Base-by-base conservation (phyloP, 345 rosid species). In the Crucihimalaya himalaica region DNA sequence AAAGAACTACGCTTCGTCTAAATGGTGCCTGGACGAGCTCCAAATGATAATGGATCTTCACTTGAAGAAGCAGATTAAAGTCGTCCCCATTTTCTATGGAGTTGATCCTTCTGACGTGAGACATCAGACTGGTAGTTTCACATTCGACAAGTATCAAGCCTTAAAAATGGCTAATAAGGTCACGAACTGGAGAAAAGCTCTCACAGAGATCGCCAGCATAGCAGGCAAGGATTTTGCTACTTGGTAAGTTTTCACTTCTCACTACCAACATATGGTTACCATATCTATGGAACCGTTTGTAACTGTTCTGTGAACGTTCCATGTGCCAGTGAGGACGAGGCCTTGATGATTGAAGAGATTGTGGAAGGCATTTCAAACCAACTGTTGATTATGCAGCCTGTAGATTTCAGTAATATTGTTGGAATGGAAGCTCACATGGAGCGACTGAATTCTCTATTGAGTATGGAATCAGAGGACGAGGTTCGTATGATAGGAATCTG, bases 61-160 rank as follows among this genome's bases (percentile, higher is more conserved):
- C 42, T 14, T 39, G 3, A 55, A 8, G 4, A 9, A 46, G 5
- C 0, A 32, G 13, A 11, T 61, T 7, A 25, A 31, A 5, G 80
- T 63, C 3, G 4, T 75, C 11, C 79, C 74, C 2, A 34, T 75
- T 29, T 74, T 74, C 67, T 66, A 57, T 32, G 27, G 14, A n/a
- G 55, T 74, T 19, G 54, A 61, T 39, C 79, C 79, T 5, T 60
- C 79, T 11, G 29, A 31, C 12, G 70, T 47, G 0, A 46, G 59
- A 14, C 52, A 69, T 15, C 70, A 70, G 23, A 27, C 20, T 4
- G 76, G 54, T 43, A 70, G 43, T 47, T 76, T 62, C 34, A 47
- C 76, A 10, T 54, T 77, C 0, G 12, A 21, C 18, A 23, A 35
- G 40, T 23, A 34, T 50, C 14, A 14, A 15, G 42, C 16, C 4